Evolutionary conservation across 495 filamentous ascomycete genomes (phyloP).

Genomic region (Penicillium argentinense): DNA sequence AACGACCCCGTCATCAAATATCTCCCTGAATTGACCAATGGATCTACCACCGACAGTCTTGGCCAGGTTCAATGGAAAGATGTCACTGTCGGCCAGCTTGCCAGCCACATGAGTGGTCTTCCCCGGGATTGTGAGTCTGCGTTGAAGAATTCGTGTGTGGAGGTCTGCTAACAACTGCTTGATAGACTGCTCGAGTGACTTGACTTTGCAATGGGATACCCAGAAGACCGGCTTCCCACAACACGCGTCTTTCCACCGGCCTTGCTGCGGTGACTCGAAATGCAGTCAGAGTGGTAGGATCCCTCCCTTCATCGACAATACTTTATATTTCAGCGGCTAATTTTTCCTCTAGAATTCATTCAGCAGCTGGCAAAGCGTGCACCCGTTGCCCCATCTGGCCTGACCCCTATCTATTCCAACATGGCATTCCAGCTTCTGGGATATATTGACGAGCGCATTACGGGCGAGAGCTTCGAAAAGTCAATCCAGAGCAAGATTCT

Average conservation of each 20-base stretch:
- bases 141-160: no score
- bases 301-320: no score
- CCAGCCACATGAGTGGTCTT: constrained; percentile 38
- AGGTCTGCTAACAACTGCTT: background rate
- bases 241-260: background rate
- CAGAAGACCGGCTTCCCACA: background rate
- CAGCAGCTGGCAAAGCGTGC: background rate
- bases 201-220: background rate
- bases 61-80: constrained; percentile 37
- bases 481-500: constrained; percentile 43
- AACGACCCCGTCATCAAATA: constrained; percentile 48
- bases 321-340: background rate
- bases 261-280: constrained; percentile 6
- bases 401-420: constrained; percentile 58
- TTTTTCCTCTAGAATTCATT: constrained; percentile 9
- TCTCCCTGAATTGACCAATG: constrained; percentile 48
- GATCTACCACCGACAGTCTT: constrained; percentile 8
- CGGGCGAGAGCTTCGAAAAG: constrained; percentile 36
- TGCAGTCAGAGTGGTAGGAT: constrained; percentile 11
- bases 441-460: constrained; percentile 54
- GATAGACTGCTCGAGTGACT: constrained; percentile 6
- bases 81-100: constrained; percentile 45
- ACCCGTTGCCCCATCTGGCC: constrained; percentile 7
- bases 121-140: constrained; percentile 40
- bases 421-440: constrained; percentile 53